Conservation (phyloP, 2,329 filamentous ascomycete genomes). For the Ophiognomonia clavigignenti-juglandacearum region DNA sequence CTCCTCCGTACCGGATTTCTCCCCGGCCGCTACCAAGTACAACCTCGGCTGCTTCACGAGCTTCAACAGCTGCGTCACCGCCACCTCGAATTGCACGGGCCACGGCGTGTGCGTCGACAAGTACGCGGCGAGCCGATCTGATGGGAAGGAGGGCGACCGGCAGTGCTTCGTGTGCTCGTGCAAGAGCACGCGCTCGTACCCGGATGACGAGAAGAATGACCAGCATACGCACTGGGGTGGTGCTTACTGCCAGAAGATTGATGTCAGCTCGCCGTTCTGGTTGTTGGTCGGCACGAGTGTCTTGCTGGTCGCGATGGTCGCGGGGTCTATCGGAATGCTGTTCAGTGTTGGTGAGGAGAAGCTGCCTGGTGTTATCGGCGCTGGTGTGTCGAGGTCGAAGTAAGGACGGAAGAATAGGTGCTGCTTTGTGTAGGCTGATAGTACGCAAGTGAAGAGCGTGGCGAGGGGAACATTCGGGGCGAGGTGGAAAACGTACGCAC, state of each 20-base stretch:
- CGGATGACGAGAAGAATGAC: slow-evolving; percentile 35
- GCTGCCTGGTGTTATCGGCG: slow-evolving; percentile 91
- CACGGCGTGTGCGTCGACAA: slow-evolving; percentile 74
- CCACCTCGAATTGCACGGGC: slow-evolving; percentile 75
- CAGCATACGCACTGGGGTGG: slow-evolving; percentile 66
- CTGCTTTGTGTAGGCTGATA: not conserved
- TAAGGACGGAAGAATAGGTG: slow-evolving; percentile 25
- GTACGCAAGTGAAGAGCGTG: not conserved
- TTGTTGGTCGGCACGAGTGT: slow-evolving; percentile 74
- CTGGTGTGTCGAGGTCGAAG: slow-evolving; percentile 76
- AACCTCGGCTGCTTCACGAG: slow-evolving; percentile 65
- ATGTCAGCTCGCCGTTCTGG: slow-evolving; percentile 86
- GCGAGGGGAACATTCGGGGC: not conserved
- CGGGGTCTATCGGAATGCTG: slow-evolving; percentile 70
- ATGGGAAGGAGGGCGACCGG: slow-evolving; percentile 29
- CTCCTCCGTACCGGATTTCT: slow-evolving; percentile 25
- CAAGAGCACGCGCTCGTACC: slow-evolving; percentile 47
- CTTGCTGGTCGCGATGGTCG: slow-evolving; percentile 61
- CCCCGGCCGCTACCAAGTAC: slow-evolving; percentile 37
- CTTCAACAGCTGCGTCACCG: slow-evolving; percentile 60
- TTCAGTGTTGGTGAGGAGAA: slow-evolving; percentile 82
- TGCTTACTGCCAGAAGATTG: slow-evolving; percentile 82
- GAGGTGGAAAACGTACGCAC: not conserved
- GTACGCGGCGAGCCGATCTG: slow-evolving; percentile 43
- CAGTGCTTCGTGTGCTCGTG: slow-evolving; percentile 80